Evolutionary conservation across 1,284 basidiomycete species (phyloP), one percentile per base, ranked within the genome.

Genomic region (Heliocybe sulcata): DNA sequence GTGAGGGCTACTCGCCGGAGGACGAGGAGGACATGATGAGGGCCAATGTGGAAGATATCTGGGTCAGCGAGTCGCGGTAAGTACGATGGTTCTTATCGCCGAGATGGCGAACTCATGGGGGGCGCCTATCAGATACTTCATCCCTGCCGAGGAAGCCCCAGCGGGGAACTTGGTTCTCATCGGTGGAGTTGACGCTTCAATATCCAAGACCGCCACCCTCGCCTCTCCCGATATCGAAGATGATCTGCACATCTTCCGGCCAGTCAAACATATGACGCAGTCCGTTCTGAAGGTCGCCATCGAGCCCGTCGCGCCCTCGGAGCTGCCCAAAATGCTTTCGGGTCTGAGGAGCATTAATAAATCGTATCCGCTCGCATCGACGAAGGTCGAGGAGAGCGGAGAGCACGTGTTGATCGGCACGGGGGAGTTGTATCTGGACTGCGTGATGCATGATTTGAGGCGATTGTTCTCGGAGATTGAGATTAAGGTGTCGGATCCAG

Each of bases 401-500:
- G 97, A 99, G 69, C 97, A 99, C 70, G 91, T 99, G 55, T 75
- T 99, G 54, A 85, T 99, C 59, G 97, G 97, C 49, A 98, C 97
- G 0, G 97, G 97, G 54, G 97, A 99, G 69, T 75, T 99, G 51
- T 98, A 97, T 72, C 78, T 99, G 64, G 97, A 99, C 69, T 97
- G 90, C 61, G 90, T 98, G 47, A 84, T 99, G 85, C 95, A 99
- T 67, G 97, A 99, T 72, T 73, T 99, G 59, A 81, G 97, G 57
- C 83, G 83, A 59, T 69, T 99, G 59, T 99, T 97, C 73, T 85
- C 92, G 48, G 97, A 99, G 76, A 98, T 99, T 62, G 97, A 99
- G 79, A 98, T 99, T 78, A 98, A 99, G 75, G 94, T 99, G 14
- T 98, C 94, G 29, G 97, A 99, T 75, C 97, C 97, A 1, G 94